Evolutionary conservation across 495 filamentous ascomycete genomes (phyloP).

Genomic region (Lasiosphaeria hispida): DNA sequence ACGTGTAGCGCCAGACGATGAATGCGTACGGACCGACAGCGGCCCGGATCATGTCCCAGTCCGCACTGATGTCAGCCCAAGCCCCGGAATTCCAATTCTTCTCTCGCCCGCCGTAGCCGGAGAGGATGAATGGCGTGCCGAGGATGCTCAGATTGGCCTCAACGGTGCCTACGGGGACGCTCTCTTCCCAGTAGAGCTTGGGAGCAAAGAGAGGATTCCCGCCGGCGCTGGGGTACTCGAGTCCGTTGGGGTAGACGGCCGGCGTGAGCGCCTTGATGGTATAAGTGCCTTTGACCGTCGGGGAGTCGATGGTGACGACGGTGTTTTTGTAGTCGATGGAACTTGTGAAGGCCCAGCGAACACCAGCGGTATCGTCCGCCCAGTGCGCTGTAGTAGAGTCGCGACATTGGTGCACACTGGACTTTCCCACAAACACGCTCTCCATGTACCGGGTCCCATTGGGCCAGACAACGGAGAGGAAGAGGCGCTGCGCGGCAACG

Average conservation of each 20-base stretch:
- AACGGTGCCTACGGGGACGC: neutral
- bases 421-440: neutral
- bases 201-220: constrained; percentile 1
- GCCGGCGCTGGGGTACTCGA: constrained; percentile 2
- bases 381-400: neutral
- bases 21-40: constrained; percentile 1
- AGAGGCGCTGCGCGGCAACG: constrained; percentile 3
- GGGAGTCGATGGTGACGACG: constrained; percentile 3
- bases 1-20: constrained; percentile 1
- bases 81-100: constrained; percentile 8
- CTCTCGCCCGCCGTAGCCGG: constrained; percentile 3
- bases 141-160: constrained; percentile 9
- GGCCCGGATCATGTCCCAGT: constrained; percentile 8
- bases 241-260: constrained; percentile 6
- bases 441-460: constrained; percentile 10
- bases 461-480: constrained; percentile 3
- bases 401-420: neutral
- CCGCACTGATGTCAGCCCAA: constrained; percentile 2
- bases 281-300: constrained; percentile 4
- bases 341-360: constrained; percentile 1
- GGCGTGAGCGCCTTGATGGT: neutral
- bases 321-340: constrained; percentile 3
- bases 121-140: constrained; percentile 4
- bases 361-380: neutral
- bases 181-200: constrained; percentile 5